Evolutionary conservation across 2,329 filamentous ascomycete genomes (phyloP), one percentile per base, ranked within the genome.

Genomic region (Fusarium pseudocircinatum): DNA sequence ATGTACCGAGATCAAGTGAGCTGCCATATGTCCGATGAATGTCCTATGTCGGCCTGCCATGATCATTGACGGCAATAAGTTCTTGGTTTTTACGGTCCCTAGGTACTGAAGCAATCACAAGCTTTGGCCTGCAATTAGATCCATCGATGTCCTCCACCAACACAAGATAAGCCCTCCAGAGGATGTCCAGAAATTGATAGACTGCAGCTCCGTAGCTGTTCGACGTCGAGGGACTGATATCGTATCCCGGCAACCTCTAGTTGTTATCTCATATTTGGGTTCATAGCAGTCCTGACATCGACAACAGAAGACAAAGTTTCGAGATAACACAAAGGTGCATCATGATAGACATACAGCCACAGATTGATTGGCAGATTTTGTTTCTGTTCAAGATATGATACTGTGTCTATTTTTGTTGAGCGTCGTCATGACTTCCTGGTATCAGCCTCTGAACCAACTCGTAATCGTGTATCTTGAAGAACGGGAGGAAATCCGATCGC

Each of bases 341-440:
- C 47, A 44, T 43, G 44, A 52, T 65, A 54, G 52, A 34, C 34
- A 57, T 32, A 26, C 26, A 56, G 39, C 50, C 60, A 46, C 44
- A 32, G 8, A 18, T 47, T 74, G 54, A 72, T 72, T 74, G 62
- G 63, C 24, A 44, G 42, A 34, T 32, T 20, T 32, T 52, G 50
- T 42, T 46, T 43, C 30, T 67, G 43, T 12, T 37, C 44, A 46
- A 43, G 47, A 61, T 42, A 24, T 42, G n/a, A 18, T 53, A 26
- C 37, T 52, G 42, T 10, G 32, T 50, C 57, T 73, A 53, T 73
- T 72, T 72, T 66, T 72, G 71, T 74, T 74, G 71, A 72, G 68
- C 42, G 43, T 61, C 42, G 68, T 69, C 56, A 68, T 68, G 28
- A 22, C 28, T 20, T 43, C 14, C 36, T 16, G 34, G 36, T 63